phyloP scores from a whole-genome alignment of 1,284 basidiomycete genomes.

The Xanthoconium separans region DNA sequence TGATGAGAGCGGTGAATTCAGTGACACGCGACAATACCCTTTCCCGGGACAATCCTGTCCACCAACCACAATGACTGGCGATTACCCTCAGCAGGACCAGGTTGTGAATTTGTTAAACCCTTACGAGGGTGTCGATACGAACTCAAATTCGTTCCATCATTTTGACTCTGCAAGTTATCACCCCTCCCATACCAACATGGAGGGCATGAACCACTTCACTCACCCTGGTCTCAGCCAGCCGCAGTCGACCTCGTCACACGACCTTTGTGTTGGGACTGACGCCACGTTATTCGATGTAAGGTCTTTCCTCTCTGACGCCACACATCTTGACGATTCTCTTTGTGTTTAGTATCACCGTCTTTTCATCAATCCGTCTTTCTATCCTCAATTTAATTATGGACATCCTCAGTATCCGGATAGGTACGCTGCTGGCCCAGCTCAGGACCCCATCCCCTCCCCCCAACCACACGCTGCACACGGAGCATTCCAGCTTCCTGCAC shows the following conservation, averaged over 20 bases:
- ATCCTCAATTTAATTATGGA: not conserved
- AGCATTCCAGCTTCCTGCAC: not conserved
- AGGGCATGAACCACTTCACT: slow-evolving; percentile 10
- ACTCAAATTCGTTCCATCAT: slow-evolving; percentile 16
- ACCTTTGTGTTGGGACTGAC: not conserved
- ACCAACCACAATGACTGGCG: not conserved
- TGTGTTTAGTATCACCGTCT: slow-evolving; percentile 6
- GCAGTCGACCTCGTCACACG: not conserved
- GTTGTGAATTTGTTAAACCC: slow-evolving; percentile 1
- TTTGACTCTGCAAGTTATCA: not conserved
- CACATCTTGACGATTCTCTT: not conserved
- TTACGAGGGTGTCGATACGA: not conserved
- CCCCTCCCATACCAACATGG: not conserved
- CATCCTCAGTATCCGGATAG: not conserved
- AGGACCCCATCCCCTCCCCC: not conserved
- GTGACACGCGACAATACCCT: not conserved
- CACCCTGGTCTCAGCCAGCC: not conserved
- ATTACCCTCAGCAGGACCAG: slow-evolving; percentile 4
- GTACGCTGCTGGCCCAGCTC: not conserved
- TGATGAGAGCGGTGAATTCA: slow-evolving; percentile 4
- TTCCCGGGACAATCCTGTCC: slow-evolving; percentile 5
- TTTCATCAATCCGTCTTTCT: not conserved
- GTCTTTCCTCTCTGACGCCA: not conserved
- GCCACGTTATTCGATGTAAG: slow-evolving; percentile 14
- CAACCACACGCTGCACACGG: not conserved